phyloP scores from a whole-genome alignment of 208 protist genomes.

The Porcisia deanei region DNA sequence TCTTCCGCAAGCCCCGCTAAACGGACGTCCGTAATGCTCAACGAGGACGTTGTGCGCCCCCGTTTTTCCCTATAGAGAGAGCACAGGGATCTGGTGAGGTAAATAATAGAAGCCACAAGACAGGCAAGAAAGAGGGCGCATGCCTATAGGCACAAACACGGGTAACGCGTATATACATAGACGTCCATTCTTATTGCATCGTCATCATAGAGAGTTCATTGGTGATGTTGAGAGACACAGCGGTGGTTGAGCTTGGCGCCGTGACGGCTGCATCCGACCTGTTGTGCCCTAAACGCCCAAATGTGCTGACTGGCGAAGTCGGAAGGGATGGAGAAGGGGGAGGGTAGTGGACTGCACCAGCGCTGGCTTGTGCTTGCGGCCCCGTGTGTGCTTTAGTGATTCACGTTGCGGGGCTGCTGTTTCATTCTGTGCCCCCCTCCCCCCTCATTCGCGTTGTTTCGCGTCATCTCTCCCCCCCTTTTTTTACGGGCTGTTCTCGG shows the following conservation, averaged over 20 bases:
- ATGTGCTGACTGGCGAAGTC: not conserved
- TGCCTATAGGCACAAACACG: not conserved
- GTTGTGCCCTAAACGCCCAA: not conserved
- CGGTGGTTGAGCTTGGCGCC: not conserved
- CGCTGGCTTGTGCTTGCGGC: not conserved
- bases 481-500: too few species aligned
- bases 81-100: not conserved
- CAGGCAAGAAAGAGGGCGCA: not conserved
- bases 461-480: too few species aligned
- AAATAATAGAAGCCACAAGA: not conserved
- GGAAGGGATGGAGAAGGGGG: not conserved
- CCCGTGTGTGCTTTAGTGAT: not conserved
- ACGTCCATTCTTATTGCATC: not conserved
- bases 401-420: not conserved
- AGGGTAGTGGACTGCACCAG: not conserved
- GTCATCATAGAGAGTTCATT: slow-evolving; percentile 2
- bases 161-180: not conserved
- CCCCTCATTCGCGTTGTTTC: not conserved
- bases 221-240: not conserved
- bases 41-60: slow-evolving; percentile 52
- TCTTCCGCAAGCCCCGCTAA: slow-evolving; percentile 16
- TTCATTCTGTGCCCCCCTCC: too few species aligned
- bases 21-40: slow-evolving; percentile 33
- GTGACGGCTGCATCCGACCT: not conserved
- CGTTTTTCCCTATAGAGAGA: slow-evolving; percentile 23